Evolutionary conservation across 495 filamentous ascomycete species (phyloP).

Genomic region (Penicillium turbatum): DNA sequence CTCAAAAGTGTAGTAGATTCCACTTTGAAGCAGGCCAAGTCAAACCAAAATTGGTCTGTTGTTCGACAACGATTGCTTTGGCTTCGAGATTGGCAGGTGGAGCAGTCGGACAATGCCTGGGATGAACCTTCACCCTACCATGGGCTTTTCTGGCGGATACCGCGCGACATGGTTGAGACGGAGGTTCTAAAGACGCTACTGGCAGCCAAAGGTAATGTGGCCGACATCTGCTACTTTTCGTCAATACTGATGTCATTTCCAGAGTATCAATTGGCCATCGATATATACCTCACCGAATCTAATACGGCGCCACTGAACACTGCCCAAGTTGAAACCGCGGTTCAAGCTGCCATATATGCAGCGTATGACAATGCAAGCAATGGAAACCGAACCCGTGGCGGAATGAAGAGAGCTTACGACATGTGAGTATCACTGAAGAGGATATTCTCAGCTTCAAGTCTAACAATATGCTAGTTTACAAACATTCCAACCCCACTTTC

Average conservation of each 20-base stretch:
- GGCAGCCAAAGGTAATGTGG: constrained; percentile 56
- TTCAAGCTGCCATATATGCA: constrained; percentile 63
- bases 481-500: constrained; percentile 63
- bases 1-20: constrained; percentile 59
- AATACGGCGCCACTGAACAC: constrained; percentile 46
- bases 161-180: constrained; percentile 59
- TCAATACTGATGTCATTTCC: constrained; percentile 12
- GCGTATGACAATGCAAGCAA: constrained; percentile 89
- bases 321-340: constrained; percentile 56
- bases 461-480: constrained; percentile 50
- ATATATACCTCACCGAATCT: constrained; percentile 60
- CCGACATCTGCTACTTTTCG: not conserved
- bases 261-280: constrained; percentile 65
- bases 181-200: constrained; percentile 74
- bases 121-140: constrained; percentile 30
- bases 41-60: constrained; percentile 64
- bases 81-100: constrained; percentile 73
- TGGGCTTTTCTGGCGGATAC: constrained; percentile 70
- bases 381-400: constrained; percentile 76
- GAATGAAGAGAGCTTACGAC: constrained; percentile 77
- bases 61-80: constrained; percentile 68
- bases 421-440: constrained; percentile 53
- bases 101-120: constrained; percentile 29
- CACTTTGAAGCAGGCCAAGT: constrained; percentile 47
- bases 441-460: not conserved